These are phyloP conservation scores for Lachnellula occidentalis DNA, from an alignment of 2,329 filamentous ascomycete species.

Conservation along the genomic window DNA sequence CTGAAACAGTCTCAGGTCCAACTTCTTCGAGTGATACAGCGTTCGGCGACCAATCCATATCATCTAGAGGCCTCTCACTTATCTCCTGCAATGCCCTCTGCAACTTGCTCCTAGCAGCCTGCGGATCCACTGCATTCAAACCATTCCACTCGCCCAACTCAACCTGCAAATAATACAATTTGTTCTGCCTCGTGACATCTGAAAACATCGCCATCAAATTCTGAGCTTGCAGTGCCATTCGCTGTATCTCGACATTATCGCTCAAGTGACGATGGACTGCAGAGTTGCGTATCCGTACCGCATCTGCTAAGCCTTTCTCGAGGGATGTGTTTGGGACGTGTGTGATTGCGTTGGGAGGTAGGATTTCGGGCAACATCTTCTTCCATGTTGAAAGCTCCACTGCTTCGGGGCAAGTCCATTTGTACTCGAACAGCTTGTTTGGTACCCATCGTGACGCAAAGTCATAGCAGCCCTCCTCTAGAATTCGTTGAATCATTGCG, in stretches of 20 bases:
- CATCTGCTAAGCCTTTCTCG: constrained; percentile 20
- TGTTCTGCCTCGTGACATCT: constrained; percentile 22
- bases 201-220: constrained; percentile 28
- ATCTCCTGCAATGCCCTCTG: constrained; percentile 25
- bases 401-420: constrained; percentile 27
- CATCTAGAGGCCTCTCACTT: constrained; percentile 26
- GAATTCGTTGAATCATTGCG: constrained; percentile 26
- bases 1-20: neutral
- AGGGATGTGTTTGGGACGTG: constrained; percentile 16
- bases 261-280: constrained; percentile 29
- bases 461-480: constrained; percentile 30
- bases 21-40: constrained; percentile 25
- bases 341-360: constrained; percentile 21
- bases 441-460: constrained; percentile 28
- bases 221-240: constrained; percentile 24
- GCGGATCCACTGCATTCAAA: constrained; percentile 8
- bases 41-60: constrained; percentile 33
- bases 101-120: constrained; percentile 20
- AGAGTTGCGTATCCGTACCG: constrained; percentile 27
- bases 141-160: constrained; percentile 26
- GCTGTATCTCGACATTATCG: constrained; percentile 23
- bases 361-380: constrained; percentile 16
- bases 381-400: constrained; percentile 29
- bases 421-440: constrained; percentile 16
- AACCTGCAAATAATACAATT: constrained; percentile 21